Percentiles rank a stretch among this genome's conserved stretches.
phyloP scores from a whole-genome alignment of 1,139 yeast species.

The Blastobotrys elegans region DNA sequence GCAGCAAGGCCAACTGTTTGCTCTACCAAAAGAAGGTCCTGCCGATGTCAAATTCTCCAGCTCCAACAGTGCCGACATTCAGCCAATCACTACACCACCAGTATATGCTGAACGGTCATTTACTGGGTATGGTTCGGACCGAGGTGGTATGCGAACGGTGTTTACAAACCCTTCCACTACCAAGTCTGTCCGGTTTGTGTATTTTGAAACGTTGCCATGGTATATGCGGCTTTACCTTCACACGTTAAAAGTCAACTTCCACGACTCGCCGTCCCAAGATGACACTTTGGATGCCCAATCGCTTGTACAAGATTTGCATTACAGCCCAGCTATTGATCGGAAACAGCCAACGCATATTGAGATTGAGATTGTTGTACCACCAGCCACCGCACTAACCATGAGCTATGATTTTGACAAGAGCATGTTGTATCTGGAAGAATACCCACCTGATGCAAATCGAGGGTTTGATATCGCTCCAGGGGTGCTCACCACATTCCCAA shows the following conservation, averaged over 20 bases:
- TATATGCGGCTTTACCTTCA: constrained; percentile 79
- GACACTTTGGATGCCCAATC: not conserved
- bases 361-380: constrained; percentile 57
- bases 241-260: constrained; percentile 41
- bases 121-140: constrained; percentile 87
- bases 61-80: constrained; percentile 26
- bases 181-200: constrained; percentile 47
- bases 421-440: constrained; percentile 76
- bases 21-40: not conserved
- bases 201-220: constrained; percentile 91
- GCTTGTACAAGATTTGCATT: constrained; percentile 50
- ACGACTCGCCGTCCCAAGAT: constrained; percentile 8
- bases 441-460: constrained; percentile 98
- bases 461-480: constrained; percentile 93
- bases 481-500: constrained; percentile 51
- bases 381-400: constrained; percentile 55
- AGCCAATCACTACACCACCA: constrained; percentile 50
- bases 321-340: constrained; percentile 76
- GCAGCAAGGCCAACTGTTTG: constrained; percentile 6
- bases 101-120: constrained; percentile 75
- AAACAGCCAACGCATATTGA: constrained; percentile 81
- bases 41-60: constrained; percentile 17
- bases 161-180: constrained; percentile 57
- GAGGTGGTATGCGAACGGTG: constrained; percentile 81
- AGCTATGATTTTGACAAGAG: constrained; percentile 85